Evolutionary conservation across 192 early-diverging fungal species (phyloP), one percentile per base, ranked within the genome.

Genomic region (Paraglomus occultum): DNA sequence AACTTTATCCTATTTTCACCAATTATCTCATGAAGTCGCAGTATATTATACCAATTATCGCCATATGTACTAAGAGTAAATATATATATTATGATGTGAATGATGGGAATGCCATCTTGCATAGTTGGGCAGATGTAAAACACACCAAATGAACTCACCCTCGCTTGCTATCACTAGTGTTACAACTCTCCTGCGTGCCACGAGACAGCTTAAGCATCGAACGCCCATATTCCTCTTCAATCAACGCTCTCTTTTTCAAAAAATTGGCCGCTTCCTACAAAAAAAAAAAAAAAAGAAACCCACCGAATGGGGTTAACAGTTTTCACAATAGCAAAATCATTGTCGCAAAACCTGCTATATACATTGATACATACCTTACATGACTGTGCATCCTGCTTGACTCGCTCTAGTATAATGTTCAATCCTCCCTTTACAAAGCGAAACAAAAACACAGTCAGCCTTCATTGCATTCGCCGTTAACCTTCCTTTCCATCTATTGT

Each of bases 181-280:
- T 81, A 76, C 82, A 84, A 15, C 79, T 66, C 71, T 87, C 88
- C 38, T 80, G 78, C 62, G 84, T 81, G 51, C 71, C 74, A 31
- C 88, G 89, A 8, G 88, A 83, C 0, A 96, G 78, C 69, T 94
- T 95, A 43, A 87, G 78, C 80, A 98, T 82, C 48, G 83, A 79
- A 48, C 87, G 82, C 20, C 88, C 91, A 75, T 99, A 97, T 46
- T 96, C 92, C 58, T 94, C 94, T 72, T 99, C 96, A 44, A 97
- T 90, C 5, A 80, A 72, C 1, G 96, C 92, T n/a, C 96, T 85
- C 66, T 88, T 93, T 68, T 90, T 92, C 15, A 99, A 78, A 67
- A 98, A 97, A 0, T 74, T 57, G 4, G 87, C 80, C 11, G 89
- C 80, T 69, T 98, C 90, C 85, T 89, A 67, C 14, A 51, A n/a